Evolutionary conservation across 2,329 filamentous ascomycete species (phyloP).

Genomic region (Trichophaea hybrida): DNA sequence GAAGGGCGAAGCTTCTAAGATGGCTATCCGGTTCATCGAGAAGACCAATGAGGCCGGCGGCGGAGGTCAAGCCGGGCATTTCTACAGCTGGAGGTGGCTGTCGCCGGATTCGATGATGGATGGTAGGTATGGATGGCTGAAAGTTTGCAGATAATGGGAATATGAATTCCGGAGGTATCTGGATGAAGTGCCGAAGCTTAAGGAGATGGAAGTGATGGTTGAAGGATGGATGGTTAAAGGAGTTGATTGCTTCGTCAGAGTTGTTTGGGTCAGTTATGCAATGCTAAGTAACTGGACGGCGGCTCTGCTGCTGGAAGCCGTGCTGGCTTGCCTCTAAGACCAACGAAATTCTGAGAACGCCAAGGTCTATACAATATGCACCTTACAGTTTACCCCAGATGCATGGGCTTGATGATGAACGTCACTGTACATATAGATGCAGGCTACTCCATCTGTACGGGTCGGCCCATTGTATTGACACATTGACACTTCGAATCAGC

Average conservation of each 20-base stretch:
- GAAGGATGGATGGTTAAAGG: neutral
- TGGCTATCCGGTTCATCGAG: constrained; percentile 87
- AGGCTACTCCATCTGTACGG: no score
- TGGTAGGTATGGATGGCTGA: neutral
- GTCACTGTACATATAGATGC: neutral
- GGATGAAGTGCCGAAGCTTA: neutral
- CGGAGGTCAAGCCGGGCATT: constrained; percentile 90
- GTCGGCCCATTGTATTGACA: no score
- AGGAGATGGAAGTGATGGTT: constrained; percentile 3
- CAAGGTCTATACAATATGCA: neutral
- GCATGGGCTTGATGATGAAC: neutral
- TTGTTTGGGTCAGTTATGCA: neutral
- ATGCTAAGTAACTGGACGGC: neutral
- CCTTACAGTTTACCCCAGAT: neutral
- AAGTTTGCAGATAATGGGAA: neutral
- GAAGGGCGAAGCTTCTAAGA: constrained; percentile 85
- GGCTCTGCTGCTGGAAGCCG: neutral
- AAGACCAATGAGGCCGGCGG: constrained; percentile 87
- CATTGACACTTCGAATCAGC: no score
- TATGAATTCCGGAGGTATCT: constrained; percentile 1
- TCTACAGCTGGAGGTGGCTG: neutral
- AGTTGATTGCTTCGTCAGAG: neutral
- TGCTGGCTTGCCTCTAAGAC: neutral
- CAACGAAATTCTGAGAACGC: neutral
- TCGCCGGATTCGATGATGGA: neutral